Evolutionary conservation across 768 basidiomycete species (phyloP), one percentile per base, ranked within the genome.

Genomic region (Hortiboletus flavorubellus): DNA sequence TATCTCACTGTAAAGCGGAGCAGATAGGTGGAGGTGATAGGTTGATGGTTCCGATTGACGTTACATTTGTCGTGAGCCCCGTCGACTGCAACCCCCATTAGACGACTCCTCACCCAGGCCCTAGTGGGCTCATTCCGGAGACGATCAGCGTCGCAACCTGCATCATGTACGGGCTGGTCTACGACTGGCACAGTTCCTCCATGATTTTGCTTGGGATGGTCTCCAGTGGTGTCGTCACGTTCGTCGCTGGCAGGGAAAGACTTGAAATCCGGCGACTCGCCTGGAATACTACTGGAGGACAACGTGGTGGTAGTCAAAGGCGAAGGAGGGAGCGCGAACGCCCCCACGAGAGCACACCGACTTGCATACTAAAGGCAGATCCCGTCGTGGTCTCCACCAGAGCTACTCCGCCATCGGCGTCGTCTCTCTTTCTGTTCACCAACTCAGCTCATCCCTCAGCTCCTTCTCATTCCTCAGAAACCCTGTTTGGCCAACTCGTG

Each of bases 401-500:
- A 29, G 54, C 31, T 60, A 63, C 35, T 42, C 51, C 4, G 40
- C 48, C 8, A 42, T 58, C 2, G 60, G 62, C 53, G 34, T 50
- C 35, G 37, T 64, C 21, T 68, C 60, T 68, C 15, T 55, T 68
- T 46, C 50, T 73, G 10, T 60, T 70, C 46, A 62, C 63, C 18
- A 46, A 46, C 54, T 31, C 66, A 74, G 33, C 67, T 70, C 56
- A 55, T 73, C 43, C 53, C 62, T 23, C 74, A 74, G 35, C 67
- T 73, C 15, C 60, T 73, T 29, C 60, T 74, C 37, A 60, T 72
- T 34, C 73, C 73, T 0, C 70, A 70, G 56, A 66, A 64, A 38
- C 58, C 1, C 61, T 73, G 4, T 75, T 75, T 14, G 73, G 74
- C 5, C 73, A 74, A 45, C 53, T 66, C 45, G 63, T 74, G 69